phyloP scores from a whole-genome alignment of 2,329 filamentous ascomycete genomes.

The Pyrenophora graminea region DNA sequence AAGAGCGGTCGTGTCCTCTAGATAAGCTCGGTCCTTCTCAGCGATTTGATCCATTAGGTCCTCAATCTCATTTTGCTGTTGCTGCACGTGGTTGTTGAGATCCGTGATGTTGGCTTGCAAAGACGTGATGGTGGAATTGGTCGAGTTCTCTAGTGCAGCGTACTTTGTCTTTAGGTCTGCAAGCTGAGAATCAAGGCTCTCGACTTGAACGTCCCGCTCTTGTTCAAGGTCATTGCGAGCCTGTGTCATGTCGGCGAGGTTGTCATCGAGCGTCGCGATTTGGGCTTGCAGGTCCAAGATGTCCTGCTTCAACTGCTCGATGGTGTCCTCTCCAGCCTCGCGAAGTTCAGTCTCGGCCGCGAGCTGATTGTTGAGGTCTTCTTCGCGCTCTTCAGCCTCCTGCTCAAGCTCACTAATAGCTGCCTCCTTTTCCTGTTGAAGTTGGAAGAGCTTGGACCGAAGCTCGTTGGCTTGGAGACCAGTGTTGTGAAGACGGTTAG shows the following conservation, averaged over 20 bases:
- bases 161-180: slow-evolving; percentile 38
- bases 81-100: slow-evolving; percentile 47
- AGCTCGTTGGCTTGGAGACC: slow-evolving; percentile 55
- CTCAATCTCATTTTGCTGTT: slow-evolving; percentile 46
- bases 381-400: slow-evolving; percentile 45
- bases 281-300: slow-evolving; percentile 43
- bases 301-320: slow-evolving; percentile 38
- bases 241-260: slow-evolving; percentile 29
- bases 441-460: slow-evolving; percentile 53
- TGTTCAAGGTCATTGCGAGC: slow-evolving; percentile 40
- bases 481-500: slow-evolving; percentile 46
- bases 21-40: slow-evolving; percentile 32
- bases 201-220: slow-evolving; percentile 40
- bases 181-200: slow-evolving; percentile 43
- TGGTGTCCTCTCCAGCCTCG: slow-evolving; percentile 44
- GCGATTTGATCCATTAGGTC: slow-evolving; percentile 35
- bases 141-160: slow-evolving; percentile 36
- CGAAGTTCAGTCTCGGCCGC: slow-evolving; percentile 46
- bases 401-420: slow-evolving; percentile 47
- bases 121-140: slow-evolving; percentile 37
- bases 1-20: slow-evolving; percentile 33
- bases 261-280: slow-evolving; percentile 33
- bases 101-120: slow-evolving; percentile 47
- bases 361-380: slow-evolving; percentile 46
- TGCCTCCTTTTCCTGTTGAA: slow-evolving; percentile 49